Base-by-base conservation (phyloP, 139 green algal genomes). In the Coelastrella sp. region DNA sequence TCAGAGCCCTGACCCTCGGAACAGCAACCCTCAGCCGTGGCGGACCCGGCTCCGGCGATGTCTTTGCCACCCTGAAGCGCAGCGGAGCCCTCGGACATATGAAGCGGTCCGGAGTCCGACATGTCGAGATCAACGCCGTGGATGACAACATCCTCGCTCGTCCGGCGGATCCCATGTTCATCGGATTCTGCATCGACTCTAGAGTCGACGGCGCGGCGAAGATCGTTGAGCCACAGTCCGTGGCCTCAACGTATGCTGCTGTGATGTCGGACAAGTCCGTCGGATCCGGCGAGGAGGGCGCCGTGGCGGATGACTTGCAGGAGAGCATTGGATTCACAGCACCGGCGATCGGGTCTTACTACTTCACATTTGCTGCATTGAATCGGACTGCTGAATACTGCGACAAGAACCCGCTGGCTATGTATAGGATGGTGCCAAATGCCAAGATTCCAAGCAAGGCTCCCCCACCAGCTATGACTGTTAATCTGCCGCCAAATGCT, bases 131-230 rank as follows among this genome's bases (percentile, higher is more conserved):
- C 85, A 95, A 93, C 87, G 94, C 89, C 8, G n/a, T 85, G 13
- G 84, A 89, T 19, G 96, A 98, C 94, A 98, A 98, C 87, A 93
- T 94, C 20, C 92, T 97, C 17, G 94, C 93, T 59, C 90, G 93
- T 32, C 79, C 94, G 0, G 95, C 90, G 0, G 95, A 97, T 92
- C 96, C 96, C 5, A 73, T 95, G 54, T 96, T 97, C 61, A 76
- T 95, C 10, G 96, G 96, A 14, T 95, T 92, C 75, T 96, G 94
- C 88, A 57, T 66, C 7, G 8, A 73, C 32, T 71, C 80, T 3
- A 90, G 90, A 11, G 79, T 95, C n/a, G 86, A 85, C 64, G 86
- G 60, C 47, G 75, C 60, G 20, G 86, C 86, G 6, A 90, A 90
- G 76, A 64, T 90, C 5, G 75, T 90, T 23, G 86, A 90, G 60